These are phyloP conservation scores for Starmerella vaccinii DNA, from an alignment of 805 yeast species.

Conservation along the genomic window DNA sequence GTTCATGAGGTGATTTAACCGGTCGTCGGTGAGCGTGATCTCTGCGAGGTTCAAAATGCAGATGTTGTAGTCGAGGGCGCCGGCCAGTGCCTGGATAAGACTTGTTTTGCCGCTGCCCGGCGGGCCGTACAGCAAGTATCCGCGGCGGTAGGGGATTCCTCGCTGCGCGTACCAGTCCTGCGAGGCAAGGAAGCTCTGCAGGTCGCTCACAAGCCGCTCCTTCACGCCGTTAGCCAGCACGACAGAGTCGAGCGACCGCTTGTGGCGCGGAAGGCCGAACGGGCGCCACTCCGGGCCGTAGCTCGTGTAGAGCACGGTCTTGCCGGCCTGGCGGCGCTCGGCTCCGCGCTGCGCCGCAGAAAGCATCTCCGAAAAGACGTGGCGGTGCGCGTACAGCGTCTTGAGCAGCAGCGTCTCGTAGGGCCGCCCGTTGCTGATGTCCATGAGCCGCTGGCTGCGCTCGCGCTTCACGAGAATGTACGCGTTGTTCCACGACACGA, in stretches of 20 bases:
- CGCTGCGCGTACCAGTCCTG: conserved; percentile 90
- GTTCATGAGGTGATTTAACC: conserved; percentile 90
- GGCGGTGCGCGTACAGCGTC: conserved; percentile 73
- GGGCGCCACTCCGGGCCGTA: conserved; percentile 99
- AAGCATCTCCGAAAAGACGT: conserved; percentile 56
- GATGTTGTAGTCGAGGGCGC: conserved; percentile 88
- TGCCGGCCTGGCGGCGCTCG: conserved; percentile 73
- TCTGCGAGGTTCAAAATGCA: conserved; percentile 88
- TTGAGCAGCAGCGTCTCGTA: conserved; percentile 93
- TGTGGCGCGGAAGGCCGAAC: conserved; percentile 88
- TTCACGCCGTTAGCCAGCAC: conserved; percentile 69
- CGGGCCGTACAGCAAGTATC: conserved; percentile 88
- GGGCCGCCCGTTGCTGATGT: conserved; percentile 83
- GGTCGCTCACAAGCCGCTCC: conserved; percentile 57
- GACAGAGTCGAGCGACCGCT: conserved; percentile 75
- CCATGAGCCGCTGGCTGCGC: conserved; percentile 78
- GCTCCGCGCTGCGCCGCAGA: conserved; percentile 81
- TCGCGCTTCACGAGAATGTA: conserved; percentile 83
- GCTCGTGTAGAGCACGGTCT: conserved; percentile 83
- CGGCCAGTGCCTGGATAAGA: conserved; percentile 92
- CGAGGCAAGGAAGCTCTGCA: conserved; percentile 63
- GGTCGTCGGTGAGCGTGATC: conserved; percentile 83
- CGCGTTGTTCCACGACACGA: conserved; percentile 75
- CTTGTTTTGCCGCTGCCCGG: conserved; percentile 97
- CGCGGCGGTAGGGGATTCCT: conserved; percentile 96